phyloP scores from a whole-genome alignment of 495 filamentous ascomycete genomes.

The Xylaria intraflava region DNA sequence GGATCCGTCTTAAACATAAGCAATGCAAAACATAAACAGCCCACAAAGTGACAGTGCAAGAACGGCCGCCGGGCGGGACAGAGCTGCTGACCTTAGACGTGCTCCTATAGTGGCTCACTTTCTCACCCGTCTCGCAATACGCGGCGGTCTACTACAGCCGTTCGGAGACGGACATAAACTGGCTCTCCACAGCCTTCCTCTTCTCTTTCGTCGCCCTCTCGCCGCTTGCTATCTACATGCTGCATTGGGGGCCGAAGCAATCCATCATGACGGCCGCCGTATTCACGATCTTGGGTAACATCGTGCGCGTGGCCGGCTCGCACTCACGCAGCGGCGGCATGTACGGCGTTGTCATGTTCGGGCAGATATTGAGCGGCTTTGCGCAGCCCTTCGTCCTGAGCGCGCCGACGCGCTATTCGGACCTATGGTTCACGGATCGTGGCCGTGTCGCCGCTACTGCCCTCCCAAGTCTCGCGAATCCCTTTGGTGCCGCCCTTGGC shows the following conservation, averaged over 20 bases:
- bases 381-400: conserved; percentile 89
- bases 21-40: background rate
- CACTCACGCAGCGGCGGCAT: conserved; percentile 43
- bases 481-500: conserved; percentile 79
- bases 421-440: conserved; percentile 84
- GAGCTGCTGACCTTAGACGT: conserved; percentile 4
- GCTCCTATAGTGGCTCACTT: conserved; percentile 77
- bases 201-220: conserved; percentile 73
- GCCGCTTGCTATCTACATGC: conserved; percentile 68
- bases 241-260: conserved; percentile 72
- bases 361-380: conserved; percentile 86
- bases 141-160: conserved; percentile 70
- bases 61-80: background rate
- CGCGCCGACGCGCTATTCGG: conserved; percentile 84
- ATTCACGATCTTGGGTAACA: conserved; percentile 76
- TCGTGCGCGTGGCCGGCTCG: conserved; percentile 85
- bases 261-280: conserved; percentile 67
- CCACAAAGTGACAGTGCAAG: background rate
- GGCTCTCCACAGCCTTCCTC: conserved; percentile 80
- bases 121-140: conserved; percentile 73
- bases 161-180: conserved; percentile 75
- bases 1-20: background rate
- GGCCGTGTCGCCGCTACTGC: conserved; percentile 87
- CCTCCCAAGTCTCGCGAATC: conserved; percentile 75
- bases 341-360: conserved; percentile 81